These are phyloP conservation scores for Zanthoxylum bungeanum DNA, from an alignment of 345 rosid genomes.

Conservation along the genomic window DNA sequence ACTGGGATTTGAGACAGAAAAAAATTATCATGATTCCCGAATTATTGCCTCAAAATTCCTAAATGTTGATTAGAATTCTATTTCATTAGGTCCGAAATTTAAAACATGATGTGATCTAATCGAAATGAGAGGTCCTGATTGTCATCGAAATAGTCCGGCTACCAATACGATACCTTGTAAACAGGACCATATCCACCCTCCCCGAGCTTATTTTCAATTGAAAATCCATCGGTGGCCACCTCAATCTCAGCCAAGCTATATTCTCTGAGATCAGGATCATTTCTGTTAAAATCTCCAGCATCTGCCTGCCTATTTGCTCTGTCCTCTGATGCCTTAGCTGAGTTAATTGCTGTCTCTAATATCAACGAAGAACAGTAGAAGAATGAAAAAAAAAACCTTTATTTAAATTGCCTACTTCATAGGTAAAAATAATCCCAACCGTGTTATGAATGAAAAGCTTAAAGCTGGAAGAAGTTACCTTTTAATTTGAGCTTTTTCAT, in stretches of 20 bases:
- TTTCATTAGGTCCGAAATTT: too few species aligned
- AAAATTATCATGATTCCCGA: too few species aligned
- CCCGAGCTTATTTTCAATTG: slow-evolving; percentile 14
- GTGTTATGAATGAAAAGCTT: background rate
- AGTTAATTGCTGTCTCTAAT: background rate
- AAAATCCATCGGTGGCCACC: slow-evolving; percentile 1
- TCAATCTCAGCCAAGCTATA: background rate
- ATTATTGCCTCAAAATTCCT: too few species aligned
- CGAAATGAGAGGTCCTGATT: too few species aligned
- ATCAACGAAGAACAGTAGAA: background rate
- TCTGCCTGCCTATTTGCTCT: background rate
- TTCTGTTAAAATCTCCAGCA: background rate
- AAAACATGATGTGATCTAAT: too few species aligned
- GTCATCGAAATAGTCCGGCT: too few species aligned
- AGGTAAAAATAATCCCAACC: background rate
- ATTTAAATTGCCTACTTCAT: background rate
- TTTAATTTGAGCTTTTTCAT: slow-evolving; percentile 8
- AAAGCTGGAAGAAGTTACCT: slow-evolving; percentile 17
- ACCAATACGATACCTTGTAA: slow-evolving; percentile 7
- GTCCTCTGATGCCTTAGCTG: background rate
- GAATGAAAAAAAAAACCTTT: background rate
- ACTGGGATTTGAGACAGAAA: too few species aligned
- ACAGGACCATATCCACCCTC: slow-evolving; percentile 25
- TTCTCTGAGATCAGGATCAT: slow-evolving; percentile 2
- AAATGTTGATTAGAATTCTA: too few species aligned